Conservation (phyloP, 768 basidiomycete species). For the Gloeostereum incarnatum region DNA sequence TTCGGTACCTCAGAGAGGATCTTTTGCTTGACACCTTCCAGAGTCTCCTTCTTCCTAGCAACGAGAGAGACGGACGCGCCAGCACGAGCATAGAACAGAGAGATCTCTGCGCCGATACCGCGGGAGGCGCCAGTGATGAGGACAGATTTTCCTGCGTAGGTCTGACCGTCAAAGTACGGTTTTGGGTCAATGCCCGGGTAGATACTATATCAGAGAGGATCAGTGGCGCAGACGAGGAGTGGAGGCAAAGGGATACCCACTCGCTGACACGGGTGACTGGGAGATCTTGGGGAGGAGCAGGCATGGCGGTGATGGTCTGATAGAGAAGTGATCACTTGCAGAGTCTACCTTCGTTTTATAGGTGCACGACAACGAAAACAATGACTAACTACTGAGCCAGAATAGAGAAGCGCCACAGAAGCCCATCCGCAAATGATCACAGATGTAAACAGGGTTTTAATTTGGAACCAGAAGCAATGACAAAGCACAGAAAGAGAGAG, state of each 20-base stretch:
- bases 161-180: constrained; percentile 7
- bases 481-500: no score
- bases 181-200: constrained; percentile 19
- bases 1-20: constrained; percentile 8
- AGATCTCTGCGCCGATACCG: constrained; percentile 17
- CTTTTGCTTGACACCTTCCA: constrained; percentile 11
- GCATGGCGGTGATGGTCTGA: no score
- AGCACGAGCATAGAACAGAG: constrained; percentile 15
- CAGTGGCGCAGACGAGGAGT: no score
- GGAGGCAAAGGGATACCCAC: neutral
- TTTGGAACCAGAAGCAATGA: no score
- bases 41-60: constrained; percentile 10
- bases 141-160: constrained; percentile 16
- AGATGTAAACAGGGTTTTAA: no score
- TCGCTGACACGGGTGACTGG: neutral
- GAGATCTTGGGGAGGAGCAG: neutral
- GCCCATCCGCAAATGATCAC: no score
- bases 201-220: constrained; percentile 2
- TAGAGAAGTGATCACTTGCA: no score
- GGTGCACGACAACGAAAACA: no score
- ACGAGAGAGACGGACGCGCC: constrained; percentile 16
- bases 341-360: no score
- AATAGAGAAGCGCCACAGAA: no score
- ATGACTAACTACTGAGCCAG: no score
- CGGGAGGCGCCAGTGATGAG: constrained; percentile 16